These are phyloP conservation scores for Podaxis sp. DNA, from an alignment of 768 basidiomycete species.

Conservation along the genomic window DNA sequence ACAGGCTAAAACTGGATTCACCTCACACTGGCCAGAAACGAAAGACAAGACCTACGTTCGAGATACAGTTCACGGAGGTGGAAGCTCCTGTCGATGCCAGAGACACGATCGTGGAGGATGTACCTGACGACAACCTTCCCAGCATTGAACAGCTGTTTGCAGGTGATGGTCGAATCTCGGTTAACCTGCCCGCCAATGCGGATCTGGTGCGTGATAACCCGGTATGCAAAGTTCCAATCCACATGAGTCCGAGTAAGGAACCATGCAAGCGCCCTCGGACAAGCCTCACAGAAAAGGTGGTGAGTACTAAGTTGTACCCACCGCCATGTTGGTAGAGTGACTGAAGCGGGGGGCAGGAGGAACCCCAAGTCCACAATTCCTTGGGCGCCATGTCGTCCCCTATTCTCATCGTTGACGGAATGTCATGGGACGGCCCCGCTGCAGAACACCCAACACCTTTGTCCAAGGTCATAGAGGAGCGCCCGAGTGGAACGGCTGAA, in stretches of 20 bases:
- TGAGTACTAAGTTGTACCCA: not conserved
- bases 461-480: not conserved
- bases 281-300: not conserved
- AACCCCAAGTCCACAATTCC: not conserved
- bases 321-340: not conserved
- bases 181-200: not conserved
- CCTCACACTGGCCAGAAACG: conserved; percentile 10
- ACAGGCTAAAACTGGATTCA: conserved; percentile 41
- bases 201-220: not conserved
- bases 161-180: not conserved
- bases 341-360: not conserved
- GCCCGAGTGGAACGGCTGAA: not conserved
- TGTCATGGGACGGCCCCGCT: not conserved
- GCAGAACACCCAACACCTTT: not conserved
- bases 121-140: conserved; percentile 41
- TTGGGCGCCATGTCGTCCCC: not conserved
- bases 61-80: conserved; percentile 44
- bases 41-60: conserved; percentile 40
- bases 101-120: conserved; percentile 19
- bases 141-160: conserved; percentile 16
- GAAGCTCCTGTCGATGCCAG: conserved; percentile 20
- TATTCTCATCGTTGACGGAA: not conserved
- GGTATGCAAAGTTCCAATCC: not conserved
- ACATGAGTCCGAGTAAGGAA: not conserved
- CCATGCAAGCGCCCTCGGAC: not conserved